These are phyloP conservation scores for Leccinum ochraceum DNA, from an alignment of 768 basidiomycete genomes.

Conservation along the genomic window DNA sequence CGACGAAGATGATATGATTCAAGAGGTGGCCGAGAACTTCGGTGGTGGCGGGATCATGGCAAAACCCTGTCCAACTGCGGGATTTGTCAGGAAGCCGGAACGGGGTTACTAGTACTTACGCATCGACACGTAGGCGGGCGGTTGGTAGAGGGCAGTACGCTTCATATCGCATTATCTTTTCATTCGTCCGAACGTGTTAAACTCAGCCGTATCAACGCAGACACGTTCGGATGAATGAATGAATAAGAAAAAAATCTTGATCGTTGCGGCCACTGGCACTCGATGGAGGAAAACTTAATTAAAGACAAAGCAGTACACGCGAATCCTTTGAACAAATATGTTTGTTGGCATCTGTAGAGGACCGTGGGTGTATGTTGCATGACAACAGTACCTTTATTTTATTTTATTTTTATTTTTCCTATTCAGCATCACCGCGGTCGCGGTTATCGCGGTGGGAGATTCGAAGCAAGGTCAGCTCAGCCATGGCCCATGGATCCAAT, in stretches of 20 bases:
- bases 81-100: slow-evolving; percentile 10
- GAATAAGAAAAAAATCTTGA: slow-evolving; percentile 1
- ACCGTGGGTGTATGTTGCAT: slow-evolving; percentile 7
- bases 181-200: neutral
- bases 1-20: neutral
- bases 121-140: neutral
- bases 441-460: neutral
- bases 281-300: slow-evolving; percentile 1
- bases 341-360: slow-evolving; percentile 13
- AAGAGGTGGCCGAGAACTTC: neutral
- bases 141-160: neutral
- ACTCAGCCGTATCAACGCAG: neutral
- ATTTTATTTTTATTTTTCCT: neutral
- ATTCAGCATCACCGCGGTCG: slow-evolving; percentile 8
- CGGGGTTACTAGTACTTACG: neutral
- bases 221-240: neutral
- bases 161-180: neutral
- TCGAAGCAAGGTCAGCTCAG: neutral
- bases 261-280: neutral
- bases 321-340: neutral
- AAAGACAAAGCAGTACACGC: neutral
- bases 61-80: slow-evolving; percentile 11
- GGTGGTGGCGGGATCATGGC: neutral
- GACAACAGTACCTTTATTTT: slow-evolving; percentile 14
- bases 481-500: neutral